A percentile compares a stretch with the other conserved stretches of the same genome.
These are phyloP conservation scores for Gonium pectorale DNA, from an alignment of 139 green algal genomes.

Conservation along the genomic window DNA sequence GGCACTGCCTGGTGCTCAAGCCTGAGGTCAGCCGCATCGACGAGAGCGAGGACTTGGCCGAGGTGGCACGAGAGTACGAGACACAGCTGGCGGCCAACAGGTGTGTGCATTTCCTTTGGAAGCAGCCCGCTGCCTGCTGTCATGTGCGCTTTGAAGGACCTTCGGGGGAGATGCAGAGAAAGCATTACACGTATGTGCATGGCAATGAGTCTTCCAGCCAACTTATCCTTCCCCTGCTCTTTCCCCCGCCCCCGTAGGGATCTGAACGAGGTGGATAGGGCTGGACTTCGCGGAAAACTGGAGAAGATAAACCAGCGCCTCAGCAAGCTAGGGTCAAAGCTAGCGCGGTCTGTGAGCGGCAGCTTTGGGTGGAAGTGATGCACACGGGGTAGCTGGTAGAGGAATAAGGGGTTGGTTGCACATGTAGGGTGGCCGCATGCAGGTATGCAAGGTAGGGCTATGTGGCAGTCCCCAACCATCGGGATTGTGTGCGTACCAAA, in stretches of 20 bases:
- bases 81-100: conserved; percentile 38
- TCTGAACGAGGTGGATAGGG: conserved; percentile 16
- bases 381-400: too few relatives aligned
- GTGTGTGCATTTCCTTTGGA: too few relatives aligned
- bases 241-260: background rate
- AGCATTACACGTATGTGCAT: background rate
- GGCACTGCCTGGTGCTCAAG: conserved; percentile 53
- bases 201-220: background rate
- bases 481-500: too few relatives aligned
- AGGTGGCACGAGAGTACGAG: conserved; percentile 45
- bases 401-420: too few relatives aligned
- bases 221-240: background rate
- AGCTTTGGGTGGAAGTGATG: background rate
- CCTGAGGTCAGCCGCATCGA: conserved; percentile 44
- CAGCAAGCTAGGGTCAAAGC: background rate
- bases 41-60: conserved; percentile 51
- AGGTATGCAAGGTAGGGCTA: too few relatives aligned
- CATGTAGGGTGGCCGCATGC: too few relatives aligned
- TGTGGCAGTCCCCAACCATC: too few relatives aligned
- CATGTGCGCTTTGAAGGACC: too few relatives aligned
- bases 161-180: too few relatives aligned
- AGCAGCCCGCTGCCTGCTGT: too few relatives aligned
- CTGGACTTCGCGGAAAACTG: conserved; percentile 17
- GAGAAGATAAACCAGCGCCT: conserved; percentile 21
- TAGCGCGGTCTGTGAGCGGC: conserved; percentile 17